A percentile compares a stretch with the other conserved stretches of the same genome.
phyloP scores from a whole-genome alignment of 108 stramenopile genomes.

The Parmales sp. region DNA sequence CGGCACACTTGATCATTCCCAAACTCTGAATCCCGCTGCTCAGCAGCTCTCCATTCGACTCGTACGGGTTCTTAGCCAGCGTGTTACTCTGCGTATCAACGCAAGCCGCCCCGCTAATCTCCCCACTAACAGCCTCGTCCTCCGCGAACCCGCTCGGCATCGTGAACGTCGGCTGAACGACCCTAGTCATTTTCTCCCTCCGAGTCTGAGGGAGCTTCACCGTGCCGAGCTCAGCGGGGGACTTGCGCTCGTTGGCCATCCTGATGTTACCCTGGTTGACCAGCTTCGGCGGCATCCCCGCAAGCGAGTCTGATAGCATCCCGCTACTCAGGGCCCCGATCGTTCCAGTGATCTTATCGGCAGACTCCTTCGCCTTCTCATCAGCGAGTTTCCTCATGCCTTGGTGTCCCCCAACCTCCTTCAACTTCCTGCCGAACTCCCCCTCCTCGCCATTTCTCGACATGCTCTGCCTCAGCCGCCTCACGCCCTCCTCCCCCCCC shows the following conservation, averaged over 20 bases:
- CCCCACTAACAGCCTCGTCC: no score
- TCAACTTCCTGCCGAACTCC: slow-evolving; percentile 2
- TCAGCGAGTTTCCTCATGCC: background rate
- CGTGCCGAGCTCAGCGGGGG: background rate
- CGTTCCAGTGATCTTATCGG: background rate
- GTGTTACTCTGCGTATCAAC: background rate
- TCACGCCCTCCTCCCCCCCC: background rate
- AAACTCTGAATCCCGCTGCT: background rate
- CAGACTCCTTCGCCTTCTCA: background rate
- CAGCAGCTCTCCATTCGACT: background rate
- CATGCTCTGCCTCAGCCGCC: background rate
- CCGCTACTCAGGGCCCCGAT: background rate
- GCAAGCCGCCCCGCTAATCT: background rate
- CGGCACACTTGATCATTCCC: background rate
- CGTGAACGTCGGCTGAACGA: background rate
- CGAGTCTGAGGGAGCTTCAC: background rate
- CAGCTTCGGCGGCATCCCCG: background rate
- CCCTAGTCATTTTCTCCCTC: background rate
- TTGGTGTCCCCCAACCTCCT: background rate
- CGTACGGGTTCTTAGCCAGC: background rate
- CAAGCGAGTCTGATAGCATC: background rate
- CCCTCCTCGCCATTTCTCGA: no score
- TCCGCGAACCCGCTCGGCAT: background rate
- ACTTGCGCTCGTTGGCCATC: background rate
- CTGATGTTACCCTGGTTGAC: background rate